Base-by-base conservation (phyloP, 345 rosid species). In the Hirschfeldia incana region DNA sequence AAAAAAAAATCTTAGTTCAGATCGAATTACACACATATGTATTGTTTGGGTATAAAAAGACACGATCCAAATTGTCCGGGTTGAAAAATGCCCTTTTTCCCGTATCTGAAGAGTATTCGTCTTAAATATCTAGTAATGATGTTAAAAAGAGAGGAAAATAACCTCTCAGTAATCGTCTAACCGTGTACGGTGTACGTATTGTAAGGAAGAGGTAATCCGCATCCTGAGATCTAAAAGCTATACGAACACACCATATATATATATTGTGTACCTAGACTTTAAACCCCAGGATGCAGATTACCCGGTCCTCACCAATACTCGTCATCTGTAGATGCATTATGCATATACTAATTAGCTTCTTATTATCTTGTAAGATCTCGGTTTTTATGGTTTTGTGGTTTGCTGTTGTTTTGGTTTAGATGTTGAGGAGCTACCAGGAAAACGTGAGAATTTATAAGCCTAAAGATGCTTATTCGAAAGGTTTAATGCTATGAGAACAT, bases 201-300 rank as follows among this genome's bases (percentile, higher is more conserved):
- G 82, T 44, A 39, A 79, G 71, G 78, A 79, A 51, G 78, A 74
- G 82, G 82, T 79, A 79, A 79, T 79, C 82, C 70, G 60, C 82
- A 79, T 79, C 78, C 82, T 74, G 82, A 69, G 61, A 75, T 63
- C 29, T 68, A 74, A 74, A 69, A 74, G 61, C 30, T 61, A 61
- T 28, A 34, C 1, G 16, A 59, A 67, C 1, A 63, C 59, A 53
- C 8, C 32, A 29, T 4, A 4, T 3, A 64, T 4, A 5, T 4
- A 33, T n/a, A 61, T 8, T 29, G 11, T 72, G 58, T 6, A 10
- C 0, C 46, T 34, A n/a, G 37, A 53, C n/a, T 63, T 79, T 79
- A 69, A 79, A 79, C 82, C 82, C 74, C 82, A 79, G 78, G 82
- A 74, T 79, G 82, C 82, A 79, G 82, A 79, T 79, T 79, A 79